phyloP scores from a whole-genome alignment of 352 stramenopile species.

The Globisporangium cederbergense region DNA sequence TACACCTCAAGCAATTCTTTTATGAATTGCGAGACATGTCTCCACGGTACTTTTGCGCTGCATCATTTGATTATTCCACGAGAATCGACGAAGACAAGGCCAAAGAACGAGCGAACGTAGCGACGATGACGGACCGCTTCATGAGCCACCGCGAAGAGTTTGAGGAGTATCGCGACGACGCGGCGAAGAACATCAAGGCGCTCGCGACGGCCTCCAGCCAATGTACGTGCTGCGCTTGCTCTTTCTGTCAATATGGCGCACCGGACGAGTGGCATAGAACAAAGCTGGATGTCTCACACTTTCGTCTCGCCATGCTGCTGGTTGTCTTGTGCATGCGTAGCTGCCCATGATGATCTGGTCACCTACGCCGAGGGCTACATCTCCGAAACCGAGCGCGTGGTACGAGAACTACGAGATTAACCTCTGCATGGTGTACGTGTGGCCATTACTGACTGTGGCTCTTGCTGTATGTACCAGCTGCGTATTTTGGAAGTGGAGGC shows the following conservation, averaged over 20 bases:
- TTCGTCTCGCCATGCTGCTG: not conserved
- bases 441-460: not conserved
- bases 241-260: not conserved
- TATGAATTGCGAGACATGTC: not conserved
- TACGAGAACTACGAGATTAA: slow-evolving; percentile 12
- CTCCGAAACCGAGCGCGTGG: slow-evolving; percentile 70
- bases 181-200: slow-evolving; percentile 54
- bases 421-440: not conserved
- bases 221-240: slow-evolving; percentile 4
- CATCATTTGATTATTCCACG: not conserved
- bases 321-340: slow-evolving; percentile 19
- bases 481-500: slow-evolving; percentile 79
- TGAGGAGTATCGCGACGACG: slow-evolving; percentile 74
- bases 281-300: not conserved
- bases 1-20: too few relatives aligned
- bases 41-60: not conserved
- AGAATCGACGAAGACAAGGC: not conserved
- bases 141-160: slow-evolving; percentile 79
- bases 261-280: not conserved
- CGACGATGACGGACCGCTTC: slow-evolving; percentile 70
- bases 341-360: slow-evolving; percentile 39
- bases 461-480: slow-evolving; percentile 29
- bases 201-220: slow-evolving; percentile 36
- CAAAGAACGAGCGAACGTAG: not conserved
- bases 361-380: slow-evolving; percentile 58